Evolutionary conservation across 106 monocot genomes (phyloP), one percentile per base, ranked within the genome.

Genomic region (Posidonia australis): DNA sequence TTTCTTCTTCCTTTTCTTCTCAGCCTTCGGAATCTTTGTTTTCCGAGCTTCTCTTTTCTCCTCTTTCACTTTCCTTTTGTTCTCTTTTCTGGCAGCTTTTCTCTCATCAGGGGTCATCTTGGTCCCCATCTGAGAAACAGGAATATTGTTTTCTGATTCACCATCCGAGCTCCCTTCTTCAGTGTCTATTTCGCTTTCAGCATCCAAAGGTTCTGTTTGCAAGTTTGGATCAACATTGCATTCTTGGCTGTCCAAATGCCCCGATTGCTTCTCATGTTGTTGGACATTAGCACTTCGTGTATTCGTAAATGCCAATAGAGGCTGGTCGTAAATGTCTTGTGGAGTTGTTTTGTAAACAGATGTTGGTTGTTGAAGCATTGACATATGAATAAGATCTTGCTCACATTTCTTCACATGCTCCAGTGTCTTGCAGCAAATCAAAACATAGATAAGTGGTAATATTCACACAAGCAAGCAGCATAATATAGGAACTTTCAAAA

Each of bases 41-140:
- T 96, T 96, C 13, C 90, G 74, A 36, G 86, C 58, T 57, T 96
- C 96, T 55, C 90, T 84, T 58, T 90, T 96, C 71, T 96, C 90
- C 52, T 90, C 96, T 65, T 82, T 96, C 53, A 96, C 90, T 65
- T 96, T 96, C 78, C 87, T 90, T 76, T 96, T 96, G 60, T 96
- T 74, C 68, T 94, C 87, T 45, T 96, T 96, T 21, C 96, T 71
- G 17, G 82, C 90, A 46, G 78, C 77, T 68, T 66, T 90, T 45
- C 48, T 90, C 48, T 90, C 80, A 7, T 58, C 84, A 9, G 74
- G 74, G 20, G 55, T 72, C 62, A 70, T 36, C 67, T 80, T 84
- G 0, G 52, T 44, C 30, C 66, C 79, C 25, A 28, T 42, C 21
- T 69, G 77, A 13, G 44, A 24, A 10, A 9, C 23, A 2, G 59